Evolutionary conservation across 2,329 filamentous ascomycete species (phyloP).

Genomic region (Pseudopithomyces chartarum): DNA sequence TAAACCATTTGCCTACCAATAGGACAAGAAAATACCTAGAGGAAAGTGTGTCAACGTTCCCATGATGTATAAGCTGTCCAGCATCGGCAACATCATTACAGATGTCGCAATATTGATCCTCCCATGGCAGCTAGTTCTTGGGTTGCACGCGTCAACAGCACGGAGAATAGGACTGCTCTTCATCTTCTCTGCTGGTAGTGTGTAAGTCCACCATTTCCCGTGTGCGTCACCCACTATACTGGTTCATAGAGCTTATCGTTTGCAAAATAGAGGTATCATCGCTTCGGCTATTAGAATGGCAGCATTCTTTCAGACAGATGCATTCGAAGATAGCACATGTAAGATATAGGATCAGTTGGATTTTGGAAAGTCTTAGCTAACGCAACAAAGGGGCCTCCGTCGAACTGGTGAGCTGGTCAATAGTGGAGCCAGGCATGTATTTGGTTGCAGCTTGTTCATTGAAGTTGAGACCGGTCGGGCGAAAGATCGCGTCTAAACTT

Average conservation of each 20-base stretch:
- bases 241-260: too few relatives aligned
- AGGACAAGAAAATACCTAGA: slow-evolving; percentile 5
- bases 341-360: neutral
- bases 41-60: slow-evolving; percentile 6
- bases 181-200: slow-evolving; percentile 9
- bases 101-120: slow-evolving; percentile 13
- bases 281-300: slow-evolving; percentile 9
- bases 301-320: slow-evolving; percentile 10
- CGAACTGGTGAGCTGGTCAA: slow-evolving; percentile 12
- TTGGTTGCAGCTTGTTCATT: slow-evolving; percentile 11
- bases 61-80: neutral
- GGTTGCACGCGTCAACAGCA: slow-evolving; percentile 2
- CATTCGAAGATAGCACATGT: slow-evolving; percentile 13
- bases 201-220: too few relatives aligned
- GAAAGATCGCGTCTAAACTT: neutral
- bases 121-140: slow-evolving; percentile 3
- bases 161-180: slow-evolving; percentile 9
- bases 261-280: slow-evolving; percentile 11
- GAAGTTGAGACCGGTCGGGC: neutral
- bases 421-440: slow-evolving; percentile 15
- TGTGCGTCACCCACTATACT: too few relatives aligned
- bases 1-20: slow-evolving; percentile 5
- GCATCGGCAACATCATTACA: slow-evolving; percentile 7
- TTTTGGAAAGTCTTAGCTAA: neutral
- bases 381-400: slow-evolving; percentile 5